These are phyloP conservation scores for Mortierella sp. DNA, from an alignment of 371 early-diverging fungal species.

Conservation along the genomic window DNA sequence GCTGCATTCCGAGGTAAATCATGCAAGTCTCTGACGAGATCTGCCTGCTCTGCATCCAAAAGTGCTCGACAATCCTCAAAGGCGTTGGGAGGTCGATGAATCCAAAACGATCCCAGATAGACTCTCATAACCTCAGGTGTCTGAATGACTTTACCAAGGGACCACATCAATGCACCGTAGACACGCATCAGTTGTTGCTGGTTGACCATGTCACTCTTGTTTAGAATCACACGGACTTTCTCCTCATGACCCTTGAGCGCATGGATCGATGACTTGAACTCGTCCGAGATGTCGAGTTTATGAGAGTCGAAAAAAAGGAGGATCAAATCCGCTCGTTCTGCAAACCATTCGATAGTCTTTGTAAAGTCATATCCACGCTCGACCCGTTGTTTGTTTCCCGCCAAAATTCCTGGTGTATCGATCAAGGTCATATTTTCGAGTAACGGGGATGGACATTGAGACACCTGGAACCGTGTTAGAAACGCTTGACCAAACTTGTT, in stretches of 20 bases:
- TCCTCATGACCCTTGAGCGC: constrained; percentile 85
- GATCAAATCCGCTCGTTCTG: constrained; percentile 86
- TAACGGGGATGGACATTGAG: constrained; percentile 76
- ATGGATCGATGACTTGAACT: constrained; percentile 84
- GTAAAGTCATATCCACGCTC: constrained; percentile 89
- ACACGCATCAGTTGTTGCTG: constrained; percentile 92
- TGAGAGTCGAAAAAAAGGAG: constrained; percentile 88
- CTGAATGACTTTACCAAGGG: constrained; percentile 87
- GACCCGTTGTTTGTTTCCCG: constrained; percentile 83
- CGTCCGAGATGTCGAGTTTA: constrained; percentile 91
- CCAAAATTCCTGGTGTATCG: constrained; percentile 90
- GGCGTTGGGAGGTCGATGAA: constrained; percentile 74
- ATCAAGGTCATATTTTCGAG: constrained; percentile 85
- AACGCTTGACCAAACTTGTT: constrained; percentile 84
- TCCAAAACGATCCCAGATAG: constrained; percentile 88
- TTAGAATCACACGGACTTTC: constrained; percentile 85
- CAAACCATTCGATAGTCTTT: constrained; percentile 89
- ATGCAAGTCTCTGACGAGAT: constrained; percentile 78
- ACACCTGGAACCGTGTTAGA: constrained; percentile 87
- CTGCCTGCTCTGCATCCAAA: constrained; percentile 79
- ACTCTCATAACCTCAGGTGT: constrained; percentile 94
- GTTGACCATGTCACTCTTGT: constrained; percentile 89
- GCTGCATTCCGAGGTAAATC: constrained; percentile 85
- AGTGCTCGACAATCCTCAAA: constrained; percentile 79
- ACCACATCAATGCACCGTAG: constrained; percentile 95